Evolutionary conservation across 345 rosid species (phyloP), one percentile per base, ranked within the genome.

Genomic region (Geranium brycei): DNA sequence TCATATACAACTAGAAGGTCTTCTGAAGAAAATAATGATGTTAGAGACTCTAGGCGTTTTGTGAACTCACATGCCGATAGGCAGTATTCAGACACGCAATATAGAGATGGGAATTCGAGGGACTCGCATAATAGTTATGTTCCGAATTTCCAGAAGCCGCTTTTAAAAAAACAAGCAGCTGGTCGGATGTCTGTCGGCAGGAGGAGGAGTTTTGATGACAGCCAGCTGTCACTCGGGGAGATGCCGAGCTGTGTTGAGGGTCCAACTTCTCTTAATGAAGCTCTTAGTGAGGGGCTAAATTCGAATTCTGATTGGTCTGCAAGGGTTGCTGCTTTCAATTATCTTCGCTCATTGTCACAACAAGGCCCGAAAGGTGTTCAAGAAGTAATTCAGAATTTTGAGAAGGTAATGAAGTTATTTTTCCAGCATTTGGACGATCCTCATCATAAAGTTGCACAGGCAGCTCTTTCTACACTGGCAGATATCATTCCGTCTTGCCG

Each of bases 381-480:
- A 73, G 99, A 90, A 78, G 96, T 90, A 66, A 73, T 85, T 61
- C 99, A 90, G 78, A 88, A 73, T 75, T 90, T 93, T 55, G 99
- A 93, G 85, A 93, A 93, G 77, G 96, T 93, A 68, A 93, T 93
- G 99, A 93, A 93, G 79, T 82, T 93, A 59, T 93, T 90, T 77
- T 90, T 93, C 77, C 95, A 88, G 82, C 99, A 93, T 71, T 78
- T 93, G 77, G 96, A 93, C 79, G 99, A 93, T 79, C 99, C 99
- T 57, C 99, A 93, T 77, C 99, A 90, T 81, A 93, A 93, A 78
- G 99, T 90, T 62, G 99, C 99, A 19, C 99, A 93, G 78, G 99
- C 99, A 76, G 97, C 99, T 75, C 84, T 93, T 62, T 86, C 97
- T 32, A 84, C 97, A 28, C 95, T 93, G 15, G 95, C 97, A 31